phyloP scores from a whole-genome alignment of 331 rosid genomes.

The Quercus phellos region DNA sequence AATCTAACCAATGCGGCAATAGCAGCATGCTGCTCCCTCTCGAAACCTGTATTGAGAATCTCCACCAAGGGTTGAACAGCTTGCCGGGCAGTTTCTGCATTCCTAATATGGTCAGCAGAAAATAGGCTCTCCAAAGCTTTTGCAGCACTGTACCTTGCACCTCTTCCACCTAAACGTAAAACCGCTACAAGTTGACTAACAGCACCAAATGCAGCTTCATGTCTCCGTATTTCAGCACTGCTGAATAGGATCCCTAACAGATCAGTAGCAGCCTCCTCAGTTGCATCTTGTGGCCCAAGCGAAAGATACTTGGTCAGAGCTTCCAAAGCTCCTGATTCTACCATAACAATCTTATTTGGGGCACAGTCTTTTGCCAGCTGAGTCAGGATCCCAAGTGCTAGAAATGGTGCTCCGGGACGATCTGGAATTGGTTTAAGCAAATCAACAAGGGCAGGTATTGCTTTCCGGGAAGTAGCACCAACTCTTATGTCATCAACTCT shows the following conservation, averaged over 20 bases:
- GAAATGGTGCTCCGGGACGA: conserved; percentile 97
- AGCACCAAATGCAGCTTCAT: conserved; percentile 87
- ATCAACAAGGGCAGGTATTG: conserved; percentile 95
- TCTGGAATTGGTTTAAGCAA: conserved; percentile 98
- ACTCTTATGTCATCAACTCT: conserved; percentile 97
- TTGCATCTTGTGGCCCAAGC: conserved; percentile 92
- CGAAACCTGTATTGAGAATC: conserved; percentile 89
- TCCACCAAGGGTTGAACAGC: conserved; percentile 98
- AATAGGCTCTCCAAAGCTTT: conserved; percentile 95
- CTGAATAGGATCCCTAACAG: conserved; percentile 86
- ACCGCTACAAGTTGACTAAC: conserved; percentile 96
- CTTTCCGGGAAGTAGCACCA: conserved; percentile 95
- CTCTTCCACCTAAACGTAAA: conserved; percentile 94
- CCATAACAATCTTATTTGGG: conserved; percentile 84
- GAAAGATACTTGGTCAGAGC: conserved; percentile 93
- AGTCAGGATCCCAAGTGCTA: conserved; percentile 86
- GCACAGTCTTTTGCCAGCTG: conserved; percentile 89
- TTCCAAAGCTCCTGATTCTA: conserved; percentile 95
- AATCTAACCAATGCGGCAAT: conserved; percentile 90
- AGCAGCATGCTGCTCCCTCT: conserved; percentile 97
- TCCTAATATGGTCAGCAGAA: conserved; percentile 93
- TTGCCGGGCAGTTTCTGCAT: conserved; percentile 88
- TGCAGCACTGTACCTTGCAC: conserved; percentile 91
- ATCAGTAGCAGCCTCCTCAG: conserved; percentile 98
- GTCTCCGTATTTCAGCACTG: conserved; percentile 89